Conservation (phyloP, 2,329 filamentous ascomycete genomes). For the Trichophyton schoenleinii region DNA sequence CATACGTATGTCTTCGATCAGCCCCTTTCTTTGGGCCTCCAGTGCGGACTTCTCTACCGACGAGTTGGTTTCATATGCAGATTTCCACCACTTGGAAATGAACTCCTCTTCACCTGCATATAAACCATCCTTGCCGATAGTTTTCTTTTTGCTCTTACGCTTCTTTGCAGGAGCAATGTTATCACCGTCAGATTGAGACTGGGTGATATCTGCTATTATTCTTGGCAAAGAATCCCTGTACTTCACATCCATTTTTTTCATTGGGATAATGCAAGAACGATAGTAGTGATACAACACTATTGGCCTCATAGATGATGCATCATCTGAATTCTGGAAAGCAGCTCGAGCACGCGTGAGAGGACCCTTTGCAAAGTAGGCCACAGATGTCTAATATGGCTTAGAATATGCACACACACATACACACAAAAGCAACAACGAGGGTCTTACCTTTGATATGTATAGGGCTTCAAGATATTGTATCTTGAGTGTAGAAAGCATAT, state of each 20-base stretch:
- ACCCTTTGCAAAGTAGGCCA: slow-evolving; percentile 42
- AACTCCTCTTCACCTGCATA: slow-evolving; percentile 35
- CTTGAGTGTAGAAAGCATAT: slow-evolving; percentile 25
- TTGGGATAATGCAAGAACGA: slow-evolving; percentile 30
- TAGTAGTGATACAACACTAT: slow-evolving; percentile 28
- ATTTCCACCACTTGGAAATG: slow-evolving; percentile 36
- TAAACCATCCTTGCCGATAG: slow-evolving; percentile 35
- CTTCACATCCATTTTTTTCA: slow-evolving; percentile 38
- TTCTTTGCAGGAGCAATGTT: slow-evolving; percentile 21
- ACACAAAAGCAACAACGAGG: background rate
- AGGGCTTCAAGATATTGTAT: slow-evolving; percentile 33
- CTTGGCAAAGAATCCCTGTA: slow-evolving; percentile 34
- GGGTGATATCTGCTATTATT: slow-evolving; percentile 26
- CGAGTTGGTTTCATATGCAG: slow-evolving; percentile 22
- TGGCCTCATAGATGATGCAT: slow-evolving; percentile 15
- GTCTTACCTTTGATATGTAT: slow-evolving; percentile 31
- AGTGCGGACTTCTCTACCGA: slow-evolving; percentile 14
- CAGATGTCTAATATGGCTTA: slow-evolving; percentile 28
- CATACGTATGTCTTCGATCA: slow-evolving; percentile 33
- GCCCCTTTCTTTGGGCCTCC: slow-evolving; percentile 29
- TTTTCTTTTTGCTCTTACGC: slow-evolving; percentile 21
- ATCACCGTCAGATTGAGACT: slow-evolving; percentile 23
- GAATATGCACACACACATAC: background rate
- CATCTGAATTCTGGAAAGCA: slow-evolving; percentile 23
- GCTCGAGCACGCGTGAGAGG: slow-evolving; percentile 36